Evolutionary conservation across 306 rosid genomes (phyloP), one percentile per base, ranked within the genome.

Genomic region (Cercis canadensis): DNA sequence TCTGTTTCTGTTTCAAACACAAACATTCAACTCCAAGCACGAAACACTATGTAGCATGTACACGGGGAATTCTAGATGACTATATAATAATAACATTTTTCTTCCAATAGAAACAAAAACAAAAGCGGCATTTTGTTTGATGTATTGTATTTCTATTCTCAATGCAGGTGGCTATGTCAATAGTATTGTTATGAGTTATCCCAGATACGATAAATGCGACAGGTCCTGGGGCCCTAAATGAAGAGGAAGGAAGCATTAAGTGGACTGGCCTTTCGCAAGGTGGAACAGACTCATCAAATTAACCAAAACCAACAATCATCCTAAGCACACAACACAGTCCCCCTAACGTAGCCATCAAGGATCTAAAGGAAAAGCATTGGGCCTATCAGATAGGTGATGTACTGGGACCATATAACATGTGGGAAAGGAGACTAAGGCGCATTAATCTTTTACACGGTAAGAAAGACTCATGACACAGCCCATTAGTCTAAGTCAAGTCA

Each of bases 1-100:
- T 57, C 91, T 32, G 79, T 47, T 83, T 87, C 99, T 95, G 97
- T 70, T 75, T 69, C 67, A 83, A 62, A 88, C 57, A 63, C 73
- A 78, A 57, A 39, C 8, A 36, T 65, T 65, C 51, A 55, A 67
- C 62, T 63, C 67, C 64, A 60, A 80, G 75, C 79, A 74, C 44
- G 10, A 50, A 19, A 67, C 13, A 65, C 11, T 29, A 46, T 2
- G 34, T 13, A 62, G 41, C 5, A 8, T 33, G 15, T 5, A 13
- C 9, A 43, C 6, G 6, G 17, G 67, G 41, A 19, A 62, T 43
- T 62, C 67, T 43, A 11, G 31, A 61, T 4, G 65, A 5, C 36
- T 2, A 59, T 16, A 17, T 11, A 5, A 65, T 53, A 41, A 56
- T 65, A 62, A 81, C 11, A 3, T 11, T 37, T 16, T 11, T 31